Conservation (phyloP, 345 rosid species). For the Tarenaya hassleriana region DNA sequence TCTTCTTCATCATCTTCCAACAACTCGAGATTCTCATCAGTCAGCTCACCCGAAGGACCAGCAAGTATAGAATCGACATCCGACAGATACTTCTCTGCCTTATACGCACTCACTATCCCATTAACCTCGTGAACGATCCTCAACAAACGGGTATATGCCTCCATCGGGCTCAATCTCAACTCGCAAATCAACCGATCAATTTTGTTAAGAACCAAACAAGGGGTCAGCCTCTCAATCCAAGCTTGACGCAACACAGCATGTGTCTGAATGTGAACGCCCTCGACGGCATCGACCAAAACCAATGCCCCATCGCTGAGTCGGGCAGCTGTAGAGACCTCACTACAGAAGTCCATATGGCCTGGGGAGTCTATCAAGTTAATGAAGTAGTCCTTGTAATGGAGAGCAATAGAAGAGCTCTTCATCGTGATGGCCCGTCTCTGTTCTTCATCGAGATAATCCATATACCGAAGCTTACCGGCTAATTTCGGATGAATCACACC, state of each 20-base stretch:
- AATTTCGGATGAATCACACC: conserved; percentile 72
- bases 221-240: conserved; percentile 88
- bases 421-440: conserved; percentile 94
- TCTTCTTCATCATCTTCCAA: conserved; percentile 91
- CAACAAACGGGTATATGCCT: conserved; percentile 66
- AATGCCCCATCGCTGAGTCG: conserved; percentile 84
- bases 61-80: conserved; percentile 86
- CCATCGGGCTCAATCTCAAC: conserved; percentile 75
- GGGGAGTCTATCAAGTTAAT: conserved; percentile 87
- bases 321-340: conserved; percentile 93
- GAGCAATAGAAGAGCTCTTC: conserved; percentile 91
- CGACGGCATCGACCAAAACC: conserved; percentile 93
- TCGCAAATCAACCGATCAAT: conserved; percentile 87
- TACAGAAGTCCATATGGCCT: conserved; percentile 96
- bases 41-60: conserved; percentile 38
- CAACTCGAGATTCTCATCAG: conserved; percentile 54
- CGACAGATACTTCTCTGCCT: conserved; percentile 83
- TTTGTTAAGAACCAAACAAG: conserved; percentile 91
- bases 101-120: conserved; percentile 72
- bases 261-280: conserved; percentile 89
- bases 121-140: conserved; percentile 95
- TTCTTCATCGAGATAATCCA: conserved; percentile 96
- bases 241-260: conserved; percentile 87
- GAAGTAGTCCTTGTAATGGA: conserved; percentile 45
- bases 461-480: conserved; percentile 75